These are phyloP conservation scores for Mrakia gelida DNA, from an alignment of 768 basidiomycete species.

Conservation along the genomic window DNA sequence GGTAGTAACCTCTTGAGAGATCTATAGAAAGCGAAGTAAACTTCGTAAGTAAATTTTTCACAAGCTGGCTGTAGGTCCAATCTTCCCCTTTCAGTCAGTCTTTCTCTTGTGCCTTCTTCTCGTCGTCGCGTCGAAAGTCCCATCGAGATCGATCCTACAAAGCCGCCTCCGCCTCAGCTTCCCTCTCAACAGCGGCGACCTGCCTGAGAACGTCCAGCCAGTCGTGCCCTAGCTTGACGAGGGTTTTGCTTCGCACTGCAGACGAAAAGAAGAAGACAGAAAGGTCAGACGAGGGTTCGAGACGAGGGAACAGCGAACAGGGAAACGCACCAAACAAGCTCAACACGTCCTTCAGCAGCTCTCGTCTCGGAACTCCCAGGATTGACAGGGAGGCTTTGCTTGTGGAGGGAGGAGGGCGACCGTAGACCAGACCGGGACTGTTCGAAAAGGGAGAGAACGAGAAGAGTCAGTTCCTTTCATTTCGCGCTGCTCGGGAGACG, in stretches of 20 bases:
- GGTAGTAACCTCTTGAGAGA: too few relatives aligned
- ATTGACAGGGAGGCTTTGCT: conserved; percentile 49
- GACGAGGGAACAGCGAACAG: conserved; percentile 22
- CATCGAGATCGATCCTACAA: too few relatives aligned
- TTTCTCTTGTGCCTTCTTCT: too few relatives aligned
- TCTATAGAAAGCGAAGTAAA: too few relatives aligned
- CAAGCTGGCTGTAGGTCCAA: too few relatives aligned
- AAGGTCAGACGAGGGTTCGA: conserved; percentile 2
- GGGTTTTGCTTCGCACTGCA: conserved; percentile 66
- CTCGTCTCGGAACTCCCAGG: conserved; percentile 70
- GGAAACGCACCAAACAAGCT: conserved; percentile 61
- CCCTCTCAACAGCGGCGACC: background rate
- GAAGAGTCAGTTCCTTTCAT: background rate
- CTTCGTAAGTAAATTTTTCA: too few relatives aligned
- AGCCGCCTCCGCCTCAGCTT: background rate
- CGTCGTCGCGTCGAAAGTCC: too few relatives aligned
- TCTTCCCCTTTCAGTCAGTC: too few relatives aligned
- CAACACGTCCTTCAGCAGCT: conserved; percentile 75
- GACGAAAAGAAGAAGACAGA: too few relatives aligned
- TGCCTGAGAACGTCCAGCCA: conserved; percentile 64
- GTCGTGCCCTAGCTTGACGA: conserved; percentile 68
- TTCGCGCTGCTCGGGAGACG: conserved; percentile 1
- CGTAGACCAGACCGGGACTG: conserved; percentile 1
- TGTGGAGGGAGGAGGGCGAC: background rate
- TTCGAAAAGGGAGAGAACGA: background rate